phyloP scores from a whole-genome alignment of 225 moss, liverwort and hornwort species.

The Rhytidiadelphus loreus region DNA sequence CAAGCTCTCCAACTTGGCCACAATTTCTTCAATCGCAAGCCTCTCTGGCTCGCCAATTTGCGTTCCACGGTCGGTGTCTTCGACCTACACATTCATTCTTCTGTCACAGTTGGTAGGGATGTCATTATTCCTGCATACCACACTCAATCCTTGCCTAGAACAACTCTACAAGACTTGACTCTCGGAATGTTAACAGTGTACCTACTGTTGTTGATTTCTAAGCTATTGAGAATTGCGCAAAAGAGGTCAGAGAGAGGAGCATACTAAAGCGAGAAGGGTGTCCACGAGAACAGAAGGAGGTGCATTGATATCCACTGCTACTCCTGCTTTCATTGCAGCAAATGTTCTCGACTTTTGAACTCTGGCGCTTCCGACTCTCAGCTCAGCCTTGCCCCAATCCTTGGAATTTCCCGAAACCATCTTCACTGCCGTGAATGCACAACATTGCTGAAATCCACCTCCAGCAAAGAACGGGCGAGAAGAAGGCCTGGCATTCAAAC shows the following conservation, averaged over 20 bases:
- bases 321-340: background rate
- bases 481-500: background rate
- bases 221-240: background rate
- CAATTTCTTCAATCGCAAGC: slow-evolving; percentile 39
- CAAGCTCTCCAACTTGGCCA: slow-evolving; percentile 54
- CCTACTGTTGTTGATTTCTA: background rate
- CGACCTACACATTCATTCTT: slow-evolving; percentile 33
- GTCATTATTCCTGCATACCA: background rate
- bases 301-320: slow-evolving; percentile 13
- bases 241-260: background rate
- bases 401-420: background rate
- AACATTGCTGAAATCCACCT: background rate
- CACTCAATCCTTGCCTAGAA: background rate
- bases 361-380: background rate
- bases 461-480: background rate
- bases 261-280: slow-evolving; percentile 32
- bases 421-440: background rate
- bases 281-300: slow-evolving; percentile 34
- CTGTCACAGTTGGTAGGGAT: background rate
- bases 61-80: slow-evolving; percentile 79
- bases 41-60: slow-evolving; percentile 43
- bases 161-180: background rate
- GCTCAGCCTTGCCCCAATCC: background rate
- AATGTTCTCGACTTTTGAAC: background rate
- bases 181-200: background rate